These are phyloP conservation scores for Starmerella roubikii DNA, from an alignment of 805 yeast species.

Conservation along the genomic window DNA sequence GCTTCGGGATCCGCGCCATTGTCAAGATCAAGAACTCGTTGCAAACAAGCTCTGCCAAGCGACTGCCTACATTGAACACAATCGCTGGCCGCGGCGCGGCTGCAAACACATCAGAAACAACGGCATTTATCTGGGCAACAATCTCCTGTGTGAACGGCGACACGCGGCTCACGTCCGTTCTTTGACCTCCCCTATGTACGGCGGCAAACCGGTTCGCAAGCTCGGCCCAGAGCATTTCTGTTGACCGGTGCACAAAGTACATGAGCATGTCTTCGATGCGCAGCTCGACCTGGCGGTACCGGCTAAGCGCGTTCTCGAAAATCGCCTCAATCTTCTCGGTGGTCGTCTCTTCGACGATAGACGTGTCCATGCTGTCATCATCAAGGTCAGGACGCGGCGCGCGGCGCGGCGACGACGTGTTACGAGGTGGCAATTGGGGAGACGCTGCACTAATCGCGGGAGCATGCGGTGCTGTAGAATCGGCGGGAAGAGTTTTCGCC, in stretches of 20 bases:
- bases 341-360: neutral
- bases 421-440: too few relatives aligned
- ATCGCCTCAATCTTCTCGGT: conserved; percentile 4
- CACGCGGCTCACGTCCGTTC: conserved; percentile 13
- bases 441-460: neutral
- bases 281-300: conserved; percentile 12
- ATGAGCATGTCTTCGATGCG: conserved; percentile 31
- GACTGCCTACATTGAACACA: conserved; percentile 41
- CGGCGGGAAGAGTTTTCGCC: neutral
- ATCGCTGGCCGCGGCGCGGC: conserved; percentile 41
- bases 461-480: neutral
- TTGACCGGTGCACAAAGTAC: conserved; percentile 43
- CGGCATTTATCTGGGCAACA: conserved; percentile 31
- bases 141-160: conserved; percentile 20
- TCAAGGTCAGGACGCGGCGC: neutral
- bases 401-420: neutral
- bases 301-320: conserved; percentile 11
- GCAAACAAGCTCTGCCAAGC: conserved; percentile 51
- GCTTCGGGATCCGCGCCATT: conserved; percentile 44
- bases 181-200: neutral
- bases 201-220: conserved; percentile 35
- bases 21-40: conserved; percentile 39
- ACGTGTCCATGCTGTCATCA: neutral
- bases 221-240: conserved; percentile 70
- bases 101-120: conserved; percentile 35